Percentiles rank a stretch among this genome's conserved stretches.
Evolutionary conservation across 345 rosid genomes (phyloP).

Genomic region (Sonneratia caseolaris): DNA sequence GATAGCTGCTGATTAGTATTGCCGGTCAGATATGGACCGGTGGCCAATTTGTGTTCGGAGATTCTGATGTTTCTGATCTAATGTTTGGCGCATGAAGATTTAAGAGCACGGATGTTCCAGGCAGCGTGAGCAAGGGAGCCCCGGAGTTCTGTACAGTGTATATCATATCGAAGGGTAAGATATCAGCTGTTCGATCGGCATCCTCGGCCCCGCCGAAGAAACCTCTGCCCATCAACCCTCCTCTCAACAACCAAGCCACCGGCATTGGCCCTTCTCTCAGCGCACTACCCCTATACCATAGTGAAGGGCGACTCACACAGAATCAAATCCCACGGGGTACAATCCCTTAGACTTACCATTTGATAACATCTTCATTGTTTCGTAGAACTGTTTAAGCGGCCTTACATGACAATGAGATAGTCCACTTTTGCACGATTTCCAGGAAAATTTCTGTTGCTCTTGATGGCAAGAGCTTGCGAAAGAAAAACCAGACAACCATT

Average conservation of each 20-base stretch:
- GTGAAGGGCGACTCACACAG: constrained; percentile 5
- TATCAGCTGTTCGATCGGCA: constrained; percentile 50
- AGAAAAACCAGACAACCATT: no score
- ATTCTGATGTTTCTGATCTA: neutral
- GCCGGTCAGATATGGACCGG: neutral
- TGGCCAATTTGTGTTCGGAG: neutral
- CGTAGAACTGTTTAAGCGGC: no score
- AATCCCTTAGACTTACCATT: neutral
- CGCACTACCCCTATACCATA: neutral
- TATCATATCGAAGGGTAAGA: constrained; percentile 54
- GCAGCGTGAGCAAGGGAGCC: constrained; percentile 42
- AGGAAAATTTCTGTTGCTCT: no score
- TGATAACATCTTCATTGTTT: no score
- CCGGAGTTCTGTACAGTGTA: constrained; percentile 71
- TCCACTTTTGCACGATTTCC: no score
- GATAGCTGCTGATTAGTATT: no score
- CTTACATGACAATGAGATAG: no score
- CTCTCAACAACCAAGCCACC: neutral
- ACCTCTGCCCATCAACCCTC: constrained; percentile 9
- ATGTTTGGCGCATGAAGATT: constrained; percentile 34
- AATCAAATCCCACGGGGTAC: constrained; percentile 24
- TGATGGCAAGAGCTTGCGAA: no score
- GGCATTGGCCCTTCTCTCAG: neutral
- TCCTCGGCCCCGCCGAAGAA: constrained; percentile 25
- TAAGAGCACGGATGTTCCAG: constrained; percentile 47